Base-by-base conservation (phyloP, 441 rosid species). In the Melastoma candidum region DNA sequence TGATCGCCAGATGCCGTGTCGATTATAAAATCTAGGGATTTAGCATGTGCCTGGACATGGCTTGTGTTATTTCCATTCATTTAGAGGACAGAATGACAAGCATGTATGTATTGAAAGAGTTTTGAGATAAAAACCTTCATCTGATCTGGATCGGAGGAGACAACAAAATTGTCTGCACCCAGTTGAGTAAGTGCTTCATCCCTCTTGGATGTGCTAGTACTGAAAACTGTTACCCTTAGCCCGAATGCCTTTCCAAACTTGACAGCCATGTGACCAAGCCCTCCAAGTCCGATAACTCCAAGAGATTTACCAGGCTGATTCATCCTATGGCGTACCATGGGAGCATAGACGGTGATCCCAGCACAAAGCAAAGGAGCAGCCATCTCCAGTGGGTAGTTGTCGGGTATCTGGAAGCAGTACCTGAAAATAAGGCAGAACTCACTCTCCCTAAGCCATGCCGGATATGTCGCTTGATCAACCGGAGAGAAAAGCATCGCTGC, bases 251-350 rank as follows among this genome's bases (percentile, higher is more conserved):
- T 92, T 13, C 96, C 98, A 57, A 87, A 81, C 77, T 85, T 87
- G 64, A 88, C 94, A 1, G 95, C 98, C 95, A 92, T 85, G 82
- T 92, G 98, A 17, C 96, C 96, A 39, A 85, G 98, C 24, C 98
- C 98, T 57, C 96, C 96, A 1, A 92, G 85, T 44, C 96, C 96
- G 7, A 92, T 74, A 43, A 92, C 94, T 12, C 96, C 95, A 0
- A 85, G 73, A 51, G 83, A 75, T 68, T 83, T 85, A 27, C 95
- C 96, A 14, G 89, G 75, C 66, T 87, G 85, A 53, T 92, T 82
- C 94, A 92, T 87, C 63, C 71, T 73, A 63, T 92, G 85, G 56
- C 75, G 82, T 59, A 80, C 53, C 98, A 92, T 87, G 14, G 98
- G 98, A 22, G 77, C 57, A 68, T 82, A 92, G 53, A 87, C 92